These are phyloP conservation scores for Pseudopithomyces chartarum DNA, from an alignment of 2,329 filamentous ascomycete species.

Conservation along the genomic window DNA sequence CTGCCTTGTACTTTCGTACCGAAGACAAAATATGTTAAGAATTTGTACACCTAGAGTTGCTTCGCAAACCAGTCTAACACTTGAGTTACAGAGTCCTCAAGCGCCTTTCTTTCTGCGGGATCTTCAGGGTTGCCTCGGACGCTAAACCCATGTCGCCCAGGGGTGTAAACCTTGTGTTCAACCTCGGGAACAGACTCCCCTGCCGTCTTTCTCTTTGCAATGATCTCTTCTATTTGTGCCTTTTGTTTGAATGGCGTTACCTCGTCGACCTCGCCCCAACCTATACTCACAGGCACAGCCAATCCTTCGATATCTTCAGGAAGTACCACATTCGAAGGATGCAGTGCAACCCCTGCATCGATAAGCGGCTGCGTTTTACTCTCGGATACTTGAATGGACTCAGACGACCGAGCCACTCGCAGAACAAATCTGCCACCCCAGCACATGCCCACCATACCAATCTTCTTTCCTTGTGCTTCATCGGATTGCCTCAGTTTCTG, in stretches of 20 bases:
- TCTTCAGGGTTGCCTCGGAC: conserved; percentile 32
- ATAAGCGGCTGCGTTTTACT: conserved; percentile 41
- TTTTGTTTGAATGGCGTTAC: conserved; percentile 22
- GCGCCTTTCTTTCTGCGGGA: conserved; percentile 18
- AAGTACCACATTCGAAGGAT: conserved; percentile 44
- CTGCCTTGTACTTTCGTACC: too few relatives aligned
- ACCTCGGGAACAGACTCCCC: conserved; percentile 19
- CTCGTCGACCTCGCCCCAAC: conserved; percentile 23
- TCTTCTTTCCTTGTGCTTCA: conserved; percentile 32
- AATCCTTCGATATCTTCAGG: conserved; percentile 36
- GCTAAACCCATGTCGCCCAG: conserved; percentile 30
- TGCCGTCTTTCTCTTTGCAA: conserved; percentile 13
- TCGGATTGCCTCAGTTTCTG: conserved; percentile 34
- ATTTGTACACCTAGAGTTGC: conserved; percentile 19
- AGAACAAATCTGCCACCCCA: conserved; percentile 43
- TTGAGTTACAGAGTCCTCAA: conserved; percentile 29
- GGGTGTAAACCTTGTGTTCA: conserved; percentile 23
- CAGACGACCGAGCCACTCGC: conserved; percentile 22
- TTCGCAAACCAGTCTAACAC: conserved; percentile 27
- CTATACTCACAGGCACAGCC: conserved; percentile 22
- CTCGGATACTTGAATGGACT: conserved; percentile 38
- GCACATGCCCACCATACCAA: conserved; percentile 40
- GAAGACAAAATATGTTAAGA: background rate
- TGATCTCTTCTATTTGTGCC: conserved; percentile 19
- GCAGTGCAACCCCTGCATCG: conserved; percentile 45